Conservation (phyloP, 495 filamentous ascomycete species). For the Acidomyces sp. region DNA sequence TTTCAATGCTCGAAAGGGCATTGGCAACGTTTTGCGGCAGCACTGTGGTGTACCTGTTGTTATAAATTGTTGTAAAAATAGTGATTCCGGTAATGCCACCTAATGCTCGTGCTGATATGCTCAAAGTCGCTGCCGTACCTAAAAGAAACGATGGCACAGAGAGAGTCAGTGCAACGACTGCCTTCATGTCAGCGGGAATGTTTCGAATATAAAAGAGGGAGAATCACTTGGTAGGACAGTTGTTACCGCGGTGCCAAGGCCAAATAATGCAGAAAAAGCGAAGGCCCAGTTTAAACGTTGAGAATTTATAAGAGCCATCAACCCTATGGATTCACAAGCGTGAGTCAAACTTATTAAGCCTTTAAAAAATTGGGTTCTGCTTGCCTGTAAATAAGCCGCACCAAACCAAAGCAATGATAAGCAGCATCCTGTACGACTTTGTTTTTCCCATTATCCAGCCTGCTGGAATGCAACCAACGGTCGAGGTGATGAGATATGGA, state of each 20-base stretch:
- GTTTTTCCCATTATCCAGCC: neutral
- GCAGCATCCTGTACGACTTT: neutral
- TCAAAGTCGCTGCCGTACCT: neutral
- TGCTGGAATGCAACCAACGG: neutral
- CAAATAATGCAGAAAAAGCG: neutral
- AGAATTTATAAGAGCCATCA: neutral
- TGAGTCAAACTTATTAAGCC: neutral
- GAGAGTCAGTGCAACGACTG: neutral
- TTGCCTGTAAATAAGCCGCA: neutral
- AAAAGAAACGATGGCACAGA: neutral
- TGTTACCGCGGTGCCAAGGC: neutral
- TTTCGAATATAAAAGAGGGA: neutral
- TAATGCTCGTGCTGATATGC: neutral
- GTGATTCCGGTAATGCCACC: neutral
- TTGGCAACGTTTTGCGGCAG: neutral
- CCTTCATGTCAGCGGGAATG: neutral
- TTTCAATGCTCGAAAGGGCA: neutral
- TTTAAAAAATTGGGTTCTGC: neutral
- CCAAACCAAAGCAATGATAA: neutral
- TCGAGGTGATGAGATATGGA: slow-evolving; percentile 1
- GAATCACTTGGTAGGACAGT: neutral
- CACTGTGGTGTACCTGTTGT: neutral
- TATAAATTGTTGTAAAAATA: neutral
- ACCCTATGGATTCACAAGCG: neutral
- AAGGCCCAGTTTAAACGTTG: neutral